A percentile compares a stretch with the other conserved stretches of the same genome.
These are phyloP conservation scores for Leishmania guyanensis DNA, from an alignment of 208 protist species.

Conservation along the genomic window DNA sequence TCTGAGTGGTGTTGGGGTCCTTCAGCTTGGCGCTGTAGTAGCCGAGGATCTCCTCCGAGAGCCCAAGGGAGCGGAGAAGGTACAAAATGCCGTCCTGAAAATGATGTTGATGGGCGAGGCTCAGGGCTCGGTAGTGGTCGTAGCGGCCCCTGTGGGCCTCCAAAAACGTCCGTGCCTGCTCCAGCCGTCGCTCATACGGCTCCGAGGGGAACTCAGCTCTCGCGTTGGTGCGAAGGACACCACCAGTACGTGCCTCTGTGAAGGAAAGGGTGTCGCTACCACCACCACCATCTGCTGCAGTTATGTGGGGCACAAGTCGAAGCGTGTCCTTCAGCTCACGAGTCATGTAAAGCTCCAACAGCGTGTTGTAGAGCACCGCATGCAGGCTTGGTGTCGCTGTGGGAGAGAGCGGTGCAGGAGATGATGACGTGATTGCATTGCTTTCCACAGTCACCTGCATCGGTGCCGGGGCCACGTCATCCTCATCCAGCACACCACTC, in stretches of 20 bases:
- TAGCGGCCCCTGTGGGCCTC: slow-evolving; percentile 70
- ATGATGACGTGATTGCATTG: not conserved
- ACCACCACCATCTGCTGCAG: not conserved
- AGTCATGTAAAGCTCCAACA: slow-evolving; percentile 96
- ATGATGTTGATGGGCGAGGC: slow-evolving; percentile 84
- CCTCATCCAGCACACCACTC: slow-evolving; percentile 46
- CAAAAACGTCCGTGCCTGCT: slow-evolving; percentile 68
- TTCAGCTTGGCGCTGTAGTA: slow-evolving; percentile 91
- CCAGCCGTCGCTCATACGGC: slow-evolving; percentile 44
- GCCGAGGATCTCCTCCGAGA: slow-evolving; percentile 85
- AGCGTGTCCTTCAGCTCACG: slow-evolving; percentile 28
- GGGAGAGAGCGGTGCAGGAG: slow-evolving; percentile 18
- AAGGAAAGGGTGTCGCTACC: not conserved
- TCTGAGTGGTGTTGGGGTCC: slow-evolving; percentile 21
- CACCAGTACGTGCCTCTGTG: slow-evolving; percentile 1
- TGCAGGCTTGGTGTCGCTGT: not conserved
- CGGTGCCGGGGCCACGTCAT: slow-evolving; percentile 9
- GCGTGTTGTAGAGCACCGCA: slow-evolving; percentile 87
- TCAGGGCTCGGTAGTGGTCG: slow-evolving; percentile 91
- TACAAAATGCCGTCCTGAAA: slow-evolving; percentile 91
- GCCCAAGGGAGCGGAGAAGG: slow-evolving; percentile 81
- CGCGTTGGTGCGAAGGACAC: not conserved
- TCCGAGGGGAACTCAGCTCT: slow-evolving; percentile 44
- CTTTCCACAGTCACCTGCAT: not conserved
- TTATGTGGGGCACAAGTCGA: slow-evolving; percentile 10